Base-by-base conservation (phyloP, 225 moss, liverwort and hornwort genomes). In the Marchantia polymorpha region DNA sequence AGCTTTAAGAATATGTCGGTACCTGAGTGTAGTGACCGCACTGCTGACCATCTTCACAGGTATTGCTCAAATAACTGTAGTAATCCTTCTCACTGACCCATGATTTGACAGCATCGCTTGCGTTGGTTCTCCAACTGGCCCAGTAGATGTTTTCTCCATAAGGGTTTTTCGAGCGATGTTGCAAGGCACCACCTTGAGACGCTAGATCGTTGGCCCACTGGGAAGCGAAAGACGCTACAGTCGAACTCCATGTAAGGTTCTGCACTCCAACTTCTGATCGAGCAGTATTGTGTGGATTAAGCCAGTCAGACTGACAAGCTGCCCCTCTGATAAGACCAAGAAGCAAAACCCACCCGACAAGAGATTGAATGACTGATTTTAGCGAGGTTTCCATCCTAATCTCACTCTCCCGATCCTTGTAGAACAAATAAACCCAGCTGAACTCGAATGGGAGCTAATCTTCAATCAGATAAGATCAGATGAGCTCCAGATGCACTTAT, bases 11-110 rank as follows among this genome's bases (percentile, higher is more conserved):
- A 15, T 8, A 19, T 59, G 59, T 16, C 6, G 2, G n/a, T 61
- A 69, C 69, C 69, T 69, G 69, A 39, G 69, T 69, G 69, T 69
- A 69, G 23, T 69, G 69, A 7, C 69, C 25, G 47, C 69, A 69
- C 27, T 14, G 19, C 20, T 69, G 6, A 22, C 69, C 69, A 3
- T 19, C 0, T 6, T 15, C 69, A 39, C 69, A 69, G 30, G 26
- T 20, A 39, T 69, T 69, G 14, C 14, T 69, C 7, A 7, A 0
- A 23, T 69, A 69, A 20, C 7, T 4, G 39, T 47, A 69, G 25
- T 20, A 69, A 4, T 10, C 16, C 69, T 39, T 69, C 30, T 69
- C 69, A 47, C 9, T 20, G 3, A 69, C 69, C 69, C 69, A 69
- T 15, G 69, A 30, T 7, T 9, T 47, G 16, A 69, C 69, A 0